A percentile compares a stretch with the other conserved stretches of the same genome.
Evolutionary conservation across 805 yeast species (phyloP).

Genomic region (Tetrapisispora arboricola): DNA sequence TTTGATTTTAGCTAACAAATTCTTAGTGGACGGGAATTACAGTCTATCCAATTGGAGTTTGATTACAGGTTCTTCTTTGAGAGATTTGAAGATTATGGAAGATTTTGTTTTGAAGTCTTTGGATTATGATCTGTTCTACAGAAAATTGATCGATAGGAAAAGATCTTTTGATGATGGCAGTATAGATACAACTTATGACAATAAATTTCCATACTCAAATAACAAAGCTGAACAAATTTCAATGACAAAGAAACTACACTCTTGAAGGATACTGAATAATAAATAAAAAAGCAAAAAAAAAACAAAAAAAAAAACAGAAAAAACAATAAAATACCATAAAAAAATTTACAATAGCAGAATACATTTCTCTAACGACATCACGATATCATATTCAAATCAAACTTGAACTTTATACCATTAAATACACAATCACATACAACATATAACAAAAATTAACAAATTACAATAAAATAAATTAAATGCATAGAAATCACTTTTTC

Average conservation of each 20-base stretch:
- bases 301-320: background rate
- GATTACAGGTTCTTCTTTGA: constrained; percentile 9
- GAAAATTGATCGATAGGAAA: background rate
- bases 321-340: background rate
- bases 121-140: constrained; percentile 10
- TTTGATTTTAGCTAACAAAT: constrained; percentile 13
- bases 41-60: constrained; percentile 12
- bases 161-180: background rate
- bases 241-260: too few relatives aligned
- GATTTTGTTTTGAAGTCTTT: constrained; percentile 14
- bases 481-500: too few relatives aligned
- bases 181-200: background rate
- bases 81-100: constrained; percentile 11
- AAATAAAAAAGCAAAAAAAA: background rate
- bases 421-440: too few relatives aligned
- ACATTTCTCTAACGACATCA: too few relatives aligned
- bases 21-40: constrained; percentile 11
- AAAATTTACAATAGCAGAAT: too few relatives aligned
- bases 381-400: too few relatives aligned
- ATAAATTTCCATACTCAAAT: background rate
- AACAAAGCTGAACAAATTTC: too few relatives aligned
- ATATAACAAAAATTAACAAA: too few relatives aligned
- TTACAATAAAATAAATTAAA: too few relatives aligned
- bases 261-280: too few relatives aligned
- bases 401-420: too few relatives aligned